Percentiles rank a stretch among this genome's conserved stretches.
Conservation (phyloP, 257 asterid genomes). For the Scutellaria barbata region DNA sequence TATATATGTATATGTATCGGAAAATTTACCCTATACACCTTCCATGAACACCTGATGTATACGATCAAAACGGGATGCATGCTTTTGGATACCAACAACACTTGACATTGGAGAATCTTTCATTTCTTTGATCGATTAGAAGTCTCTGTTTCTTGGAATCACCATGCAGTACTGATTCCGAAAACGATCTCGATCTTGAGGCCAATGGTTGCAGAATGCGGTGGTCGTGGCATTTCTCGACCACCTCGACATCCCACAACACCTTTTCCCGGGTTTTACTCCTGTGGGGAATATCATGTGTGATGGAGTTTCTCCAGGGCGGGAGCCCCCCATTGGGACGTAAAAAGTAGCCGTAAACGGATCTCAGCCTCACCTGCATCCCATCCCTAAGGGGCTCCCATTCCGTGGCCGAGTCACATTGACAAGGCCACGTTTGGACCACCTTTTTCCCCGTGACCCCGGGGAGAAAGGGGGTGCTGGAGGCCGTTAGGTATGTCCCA, state of each 20-base stretch:
- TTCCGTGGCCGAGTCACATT: constrained; percentile 48
- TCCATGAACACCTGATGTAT: background rate
- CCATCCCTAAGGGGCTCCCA: constrained; percentile 89
- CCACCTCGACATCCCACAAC: constrained; percentile 85
- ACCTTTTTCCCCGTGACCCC: constrained; percentile 59
- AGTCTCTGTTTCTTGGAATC: constrained; percentile 30
- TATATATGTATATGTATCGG: too few species aligned
- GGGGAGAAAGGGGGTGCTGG: constrained; percentile 53
- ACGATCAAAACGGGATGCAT: constrained; percentile 20
- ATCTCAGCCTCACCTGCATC: constrained; percentile 65
- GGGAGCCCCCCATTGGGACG: constrained; percentile 77
- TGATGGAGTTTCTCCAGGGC: constrained; percentile 72
- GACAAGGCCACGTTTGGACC: constrained; percentile 48
- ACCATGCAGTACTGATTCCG: background rate
- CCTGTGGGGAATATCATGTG: constrained; percentile 64
- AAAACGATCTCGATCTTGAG: constrained; percentile 34
- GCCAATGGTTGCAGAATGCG: background rate
- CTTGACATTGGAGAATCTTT: background rate
- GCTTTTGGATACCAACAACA: constrained; percentile 37
- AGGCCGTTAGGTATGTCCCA: constrained; percentile 73
- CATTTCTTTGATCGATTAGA: background rate
- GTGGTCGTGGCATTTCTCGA: constrained; percentile 37
- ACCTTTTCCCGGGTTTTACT: constrained; percentile 50
- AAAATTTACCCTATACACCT: too few species aligned
- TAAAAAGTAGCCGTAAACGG: constrained; percentile 57